Percentiles rank a stretch among this genome's conserved stretches.
Evolutionary conservation across 2,329 filamentous ascomycete genomes (phyloP).

Genomic region (Fusarium sp.): DNA sequence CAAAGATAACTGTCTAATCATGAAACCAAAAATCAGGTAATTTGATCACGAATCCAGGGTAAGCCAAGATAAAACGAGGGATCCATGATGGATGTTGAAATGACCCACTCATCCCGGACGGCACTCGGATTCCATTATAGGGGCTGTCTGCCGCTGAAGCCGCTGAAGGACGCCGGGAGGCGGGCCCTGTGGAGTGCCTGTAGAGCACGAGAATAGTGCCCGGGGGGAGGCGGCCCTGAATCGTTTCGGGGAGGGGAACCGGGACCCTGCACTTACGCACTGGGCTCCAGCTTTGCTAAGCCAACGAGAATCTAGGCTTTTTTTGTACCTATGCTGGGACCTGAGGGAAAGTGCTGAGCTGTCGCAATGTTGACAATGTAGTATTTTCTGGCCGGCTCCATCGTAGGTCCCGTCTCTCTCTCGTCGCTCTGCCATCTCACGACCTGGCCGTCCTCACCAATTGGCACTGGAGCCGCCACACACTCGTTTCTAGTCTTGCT

Average conservation of each 20-base stretch:
- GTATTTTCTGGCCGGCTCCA: constrained; percentile 22
- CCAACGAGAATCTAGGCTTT: constrained; percentile 21
- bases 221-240: constrained; percentile 3
- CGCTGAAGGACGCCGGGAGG: not conserved
- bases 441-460: constrained; percentile 14
- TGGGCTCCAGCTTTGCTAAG: constrained; percentile 6
- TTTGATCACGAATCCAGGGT: not conserved
- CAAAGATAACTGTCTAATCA: not conserved
- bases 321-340: not conserved
- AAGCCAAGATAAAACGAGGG: not conserved
- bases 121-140: constrained; percentile 8
- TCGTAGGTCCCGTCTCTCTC: constrained; percentile 13
- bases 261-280: not conserved
- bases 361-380: constrained; percentile 41
- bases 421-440: constrained; percentile 22
- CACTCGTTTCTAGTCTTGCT: constrained; percentile 22
- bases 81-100: not conserved
- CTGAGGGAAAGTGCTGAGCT: constrained; percentile 24
- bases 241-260: not conserved
- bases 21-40: not conserved
- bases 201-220: constrained; percentile 3
- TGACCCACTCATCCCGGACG: not conserved
- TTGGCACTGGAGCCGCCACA: constrained; percentile 24
- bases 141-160: constrained; percentile 12
- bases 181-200: constrained; percentile 4